These are phyloP conservation scores for Trichoderma breve DNA, from an alignment of 2,329 filamentous ascomycete genomes.

Conservation along the genomic window DNA sequence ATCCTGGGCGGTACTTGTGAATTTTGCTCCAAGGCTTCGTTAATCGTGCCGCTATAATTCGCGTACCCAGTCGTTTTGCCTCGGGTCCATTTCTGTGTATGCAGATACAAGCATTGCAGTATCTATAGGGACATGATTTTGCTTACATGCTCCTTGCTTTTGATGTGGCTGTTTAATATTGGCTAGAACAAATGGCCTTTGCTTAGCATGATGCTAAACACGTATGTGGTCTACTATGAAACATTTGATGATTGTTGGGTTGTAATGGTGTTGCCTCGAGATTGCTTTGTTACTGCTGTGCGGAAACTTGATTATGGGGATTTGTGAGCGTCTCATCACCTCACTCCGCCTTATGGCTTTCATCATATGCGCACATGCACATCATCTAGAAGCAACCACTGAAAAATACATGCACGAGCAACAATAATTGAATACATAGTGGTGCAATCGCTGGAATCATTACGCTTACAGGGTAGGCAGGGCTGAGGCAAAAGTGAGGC, in stretches of 20 bases:
- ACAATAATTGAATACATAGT: not conserved
- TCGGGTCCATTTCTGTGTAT: not conserved
- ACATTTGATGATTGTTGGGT: not conserved
- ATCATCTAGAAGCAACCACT: not conserved
- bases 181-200: not conserved
- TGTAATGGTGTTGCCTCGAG: not conserved
- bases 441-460: not conserved
- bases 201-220: not conserved
- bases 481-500: not conserved
- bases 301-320: not conserved
- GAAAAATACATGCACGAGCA: no score
- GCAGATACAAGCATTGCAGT: not conserved
- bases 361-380: not conserved
- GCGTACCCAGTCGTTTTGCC: not conserved
- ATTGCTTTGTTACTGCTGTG: not conserved
- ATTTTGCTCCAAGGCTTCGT: not conserved
- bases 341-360: fast-evolving
- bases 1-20: not conserved
- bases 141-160: not conserved
- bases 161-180: not conserved
- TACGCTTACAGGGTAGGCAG: not conserved
- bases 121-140: not conserved
- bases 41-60: not conserved
- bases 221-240: not conserved
- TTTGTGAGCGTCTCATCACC: not conserved